Conservation (phyloP, 768 basidiomycete genomes). For the Mycena polygramma region DNA sequence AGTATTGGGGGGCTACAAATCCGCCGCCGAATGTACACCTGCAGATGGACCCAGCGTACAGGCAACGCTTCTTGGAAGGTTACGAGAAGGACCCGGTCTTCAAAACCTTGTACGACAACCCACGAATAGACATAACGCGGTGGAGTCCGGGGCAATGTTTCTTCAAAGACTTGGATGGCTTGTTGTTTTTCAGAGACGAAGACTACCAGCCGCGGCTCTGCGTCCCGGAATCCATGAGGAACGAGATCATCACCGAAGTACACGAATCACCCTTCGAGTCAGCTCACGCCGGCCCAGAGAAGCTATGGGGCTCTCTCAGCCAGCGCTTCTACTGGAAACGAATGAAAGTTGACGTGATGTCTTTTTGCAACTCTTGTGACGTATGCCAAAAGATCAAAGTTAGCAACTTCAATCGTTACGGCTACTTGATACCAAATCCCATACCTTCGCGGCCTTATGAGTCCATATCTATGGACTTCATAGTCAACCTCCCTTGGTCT, state of each 20-base stretch:
- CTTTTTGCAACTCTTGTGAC: neutral
- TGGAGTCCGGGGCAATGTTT: constrained; percentile 27
- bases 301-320: neutral
- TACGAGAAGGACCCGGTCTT: neutral
- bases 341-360: neutral
- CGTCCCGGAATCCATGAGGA: constrained; percentile 18
- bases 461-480: constrained; percentile 45
- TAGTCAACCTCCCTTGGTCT: constrained; percentile 42
- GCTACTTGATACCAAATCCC: constrained; percentile 41
- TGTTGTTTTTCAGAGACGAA: constrained; percentile 36
- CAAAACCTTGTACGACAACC: neutral
- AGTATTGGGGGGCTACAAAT: constrained; percentile 1
- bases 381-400: constrained; percentile 1
- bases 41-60: neutral
- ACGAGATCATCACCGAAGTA: neutral
- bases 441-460: too few relatives aligned
- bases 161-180: constrained; percentile 26
- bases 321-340: constrained; percentile 1
- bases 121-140: too few relatives aligned
- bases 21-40: neutral
- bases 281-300: constrained; percentile 21
- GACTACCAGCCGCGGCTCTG: constrained; percentile 34
- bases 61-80: neutral
- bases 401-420: constrained; percentile 4
- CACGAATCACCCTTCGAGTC: constrained; percentile 25